Percentiles rank a stretch among this genome's conserved stretches.
Evolutionary conservation across 2,329 filamentous ascomycete genomes (phyloP).

Genomic region (Samsoniella hepiali): DNA sequence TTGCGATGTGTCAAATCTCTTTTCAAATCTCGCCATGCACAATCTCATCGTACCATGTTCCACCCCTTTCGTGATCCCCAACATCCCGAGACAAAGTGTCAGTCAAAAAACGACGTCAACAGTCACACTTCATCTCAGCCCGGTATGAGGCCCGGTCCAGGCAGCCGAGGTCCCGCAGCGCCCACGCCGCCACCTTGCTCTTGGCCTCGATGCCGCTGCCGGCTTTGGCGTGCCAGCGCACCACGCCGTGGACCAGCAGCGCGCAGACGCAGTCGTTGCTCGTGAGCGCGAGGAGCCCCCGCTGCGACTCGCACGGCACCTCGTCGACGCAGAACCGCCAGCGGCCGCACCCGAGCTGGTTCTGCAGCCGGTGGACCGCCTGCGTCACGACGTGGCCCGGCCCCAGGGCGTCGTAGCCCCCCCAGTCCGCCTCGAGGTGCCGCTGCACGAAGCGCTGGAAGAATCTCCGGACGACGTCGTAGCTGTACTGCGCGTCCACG

Average conservation of each 20-base stretch:
- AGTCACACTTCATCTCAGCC: constrained; percentile 61
- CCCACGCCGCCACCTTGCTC: constrained; percentile 59
- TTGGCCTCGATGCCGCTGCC: constrained; percentile 72
- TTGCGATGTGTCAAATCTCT: no score
- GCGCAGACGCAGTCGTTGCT: constrained; percentile 62
- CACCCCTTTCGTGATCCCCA: not conserved
- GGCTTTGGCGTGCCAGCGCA: constrained; percentile 60
- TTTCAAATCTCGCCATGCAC: no score
- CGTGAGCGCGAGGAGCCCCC: constrained; percentile 37
- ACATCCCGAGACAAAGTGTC: not conserved
- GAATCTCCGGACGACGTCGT: constrained; percentile 68
- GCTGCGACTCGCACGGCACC: constrained; percentile 39
- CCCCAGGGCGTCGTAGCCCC: constrained; percentile 80
- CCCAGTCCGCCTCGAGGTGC: constrained; percentile 75
- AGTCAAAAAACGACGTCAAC: constrained; percentile 32
- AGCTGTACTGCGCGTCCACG: constrained; percentile 82
- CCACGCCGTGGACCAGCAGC: constrained; percentile 70
- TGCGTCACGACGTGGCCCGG: constrained; percentile 81
- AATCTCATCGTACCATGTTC: no score
- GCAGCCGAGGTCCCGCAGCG: constrained; percentile 45
- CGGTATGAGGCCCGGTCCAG: constrained; percentile 57
- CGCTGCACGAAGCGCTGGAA: constrained; percentile 70
- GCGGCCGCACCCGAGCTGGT: constrained; percentile 61
- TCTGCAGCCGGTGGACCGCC: constrained; percentile 61
- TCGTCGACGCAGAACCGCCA: constrained; percentile 54